Evolutionary conservation across 139 green algal species (phyloP).

Genomic region (Chlorella sp.): DNA sequence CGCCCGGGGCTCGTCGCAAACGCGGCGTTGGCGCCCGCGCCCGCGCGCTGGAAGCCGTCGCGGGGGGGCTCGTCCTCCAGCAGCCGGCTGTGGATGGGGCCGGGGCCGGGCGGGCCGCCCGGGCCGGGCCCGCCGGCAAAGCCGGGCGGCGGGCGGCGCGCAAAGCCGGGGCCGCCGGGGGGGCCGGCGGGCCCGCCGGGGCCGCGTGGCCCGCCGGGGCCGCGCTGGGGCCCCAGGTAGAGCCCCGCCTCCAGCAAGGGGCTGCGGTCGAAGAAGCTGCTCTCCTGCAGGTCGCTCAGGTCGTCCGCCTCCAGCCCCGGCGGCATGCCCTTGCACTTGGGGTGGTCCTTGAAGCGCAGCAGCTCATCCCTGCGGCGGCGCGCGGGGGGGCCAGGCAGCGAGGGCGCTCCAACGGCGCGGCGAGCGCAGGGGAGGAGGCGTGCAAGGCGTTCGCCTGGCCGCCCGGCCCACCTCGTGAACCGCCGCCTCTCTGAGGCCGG

Average conservation of each 20-base stretch:
- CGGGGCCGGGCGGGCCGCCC: too few relatives aligned
- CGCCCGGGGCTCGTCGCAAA: neutral
- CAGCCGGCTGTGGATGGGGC: slow-evolving; percentile 33
- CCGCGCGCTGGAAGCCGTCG: neutral
- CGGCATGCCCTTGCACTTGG: slow-evolving; percentile 20
- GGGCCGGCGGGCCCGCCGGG: slow-evolving; percentile 8
- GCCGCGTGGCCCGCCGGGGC: neutral
- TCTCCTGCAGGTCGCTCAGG: slow-evolving; percentile 33
- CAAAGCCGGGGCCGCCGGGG: too few relatives aligned
- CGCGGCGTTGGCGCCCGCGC: neutral
- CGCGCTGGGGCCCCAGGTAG: slow-evolving; percentile 32
- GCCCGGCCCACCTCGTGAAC: too few relatives aligned
- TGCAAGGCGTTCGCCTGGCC: too few relatives aligned
- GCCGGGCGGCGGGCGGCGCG: too few relatives aligned
- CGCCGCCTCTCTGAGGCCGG: too few relatives aligned
- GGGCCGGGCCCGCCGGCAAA: slow-evolving; percentile 13
- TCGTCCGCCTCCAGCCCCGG: slow-evolving; percentile 19
- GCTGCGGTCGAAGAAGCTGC: slow-evolving; percentile 32
- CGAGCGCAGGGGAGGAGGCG: too few relatives aligned
- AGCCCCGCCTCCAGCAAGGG: slow-evolving; percentile 8
- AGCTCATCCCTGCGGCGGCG: slow-evolving; percentile 10
- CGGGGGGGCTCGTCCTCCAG: slow-evolving; percentile 38
- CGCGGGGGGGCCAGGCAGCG: too few relatives aligned
- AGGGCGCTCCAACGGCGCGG: too few relatives aligned
- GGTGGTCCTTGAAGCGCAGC: slow-evolving; percentile 12